A percentile compares a stretch with the other conserved stretches of the same genome.
Conservation (phyloP, 495 filamentous ascomycete genomes). For the Jackrogersella minutella region DNA sequence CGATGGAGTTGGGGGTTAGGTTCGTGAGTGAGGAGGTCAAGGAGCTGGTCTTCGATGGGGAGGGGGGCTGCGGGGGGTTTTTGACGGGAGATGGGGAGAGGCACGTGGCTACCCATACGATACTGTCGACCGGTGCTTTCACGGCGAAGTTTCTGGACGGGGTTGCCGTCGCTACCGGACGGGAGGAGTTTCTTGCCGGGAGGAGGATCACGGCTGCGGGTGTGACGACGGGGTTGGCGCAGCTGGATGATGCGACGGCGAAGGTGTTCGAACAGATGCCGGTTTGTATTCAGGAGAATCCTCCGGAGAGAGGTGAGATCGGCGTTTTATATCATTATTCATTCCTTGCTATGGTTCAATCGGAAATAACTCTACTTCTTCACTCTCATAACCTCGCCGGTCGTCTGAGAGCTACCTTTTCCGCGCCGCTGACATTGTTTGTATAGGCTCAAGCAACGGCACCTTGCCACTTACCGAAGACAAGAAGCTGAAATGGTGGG, state of each 20-base stretch:
- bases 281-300: conserved; percentile 47
- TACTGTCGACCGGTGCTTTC: conserved; percentile 66
- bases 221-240: conserved; percentile 59
- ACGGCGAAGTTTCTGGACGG: conserved; percentile 67
- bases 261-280: conserved; percentile 46
- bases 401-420: no score
- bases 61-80: conserved; percentile 58
- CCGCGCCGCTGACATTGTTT: no score
- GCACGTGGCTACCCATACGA: conserved; percentile 54
- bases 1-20: conserved; percentile 60
- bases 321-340: neutral
- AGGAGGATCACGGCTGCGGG: conserved; percentile 64
- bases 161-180: conserved; percentile 52
- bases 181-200: conserved; percentile 56
- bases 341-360: neutral
- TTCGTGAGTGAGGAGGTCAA: conserved; percentile 59
- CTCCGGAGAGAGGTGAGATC: conserved; percentile 28
- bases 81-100: conserved; percentile 50
- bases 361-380: neutral
- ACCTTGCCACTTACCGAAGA: conserved; percentile 49
- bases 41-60: conserved; percentile 53
- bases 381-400: no score
- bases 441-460: conserved; percentile 43
- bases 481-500: conserved; percentile 61
- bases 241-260: conserved; percentile 41